Evolutionary conservation across 805 yeast species (phyloP), one percentile per base, ranked within the genome.

Genomic region (Starmera dryadoides): DNA sequence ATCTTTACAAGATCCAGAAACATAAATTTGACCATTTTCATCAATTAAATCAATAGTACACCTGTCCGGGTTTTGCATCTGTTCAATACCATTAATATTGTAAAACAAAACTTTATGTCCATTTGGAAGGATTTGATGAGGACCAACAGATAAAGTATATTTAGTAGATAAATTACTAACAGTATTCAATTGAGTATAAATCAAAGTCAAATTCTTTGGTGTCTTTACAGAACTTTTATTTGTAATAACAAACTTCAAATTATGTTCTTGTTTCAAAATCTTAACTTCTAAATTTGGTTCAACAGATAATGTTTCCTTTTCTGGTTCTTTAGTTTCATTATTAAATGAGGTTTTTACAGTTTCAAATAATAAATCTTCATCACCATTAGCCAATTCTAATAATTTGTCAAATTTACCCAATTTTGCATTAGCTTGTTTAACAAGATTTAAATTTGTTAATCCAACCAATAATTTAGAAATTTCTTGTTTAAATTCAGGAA

Each of bases 161-260:
- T 32, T 33, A 9, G 30, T 36, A 14, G 10, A 3, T 8, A 6
- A 6, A 3, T 9, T 20, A 12, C 17, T 10, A n/a, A n/a, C n/a
- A n/a, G n/a, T n/a, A n/a, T 18, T 23, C 5, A 14, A 3, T 15
- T 6, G 19, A 20, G 16, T 20, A 17, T 33, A n/a, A 6, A 20
- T 25, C 25, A 36, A 30, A 33, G 8, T 33, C 22, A 38, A 22
- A 18, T 34, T 37, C 14, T 37, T 37, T n/a, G 40, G 40, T 12
- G 36, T 33, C 11, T 18, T 19, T 12, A 6, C 14, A 15, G 8
- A n/a, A 8, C 40, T n/a, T 4, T 28, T 32, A 14, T 37, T 37
- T 17, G 21, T 34, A 6, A 37, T 22, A 19, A 15, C n/a, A 14
- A 37, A 37, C 3, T 14, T 17, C 8, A 37, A 7, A 29, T 23